Conservation (phyloP, 192 early-diverging fungal genomes). For the Coemansia umbellata region DNA sequence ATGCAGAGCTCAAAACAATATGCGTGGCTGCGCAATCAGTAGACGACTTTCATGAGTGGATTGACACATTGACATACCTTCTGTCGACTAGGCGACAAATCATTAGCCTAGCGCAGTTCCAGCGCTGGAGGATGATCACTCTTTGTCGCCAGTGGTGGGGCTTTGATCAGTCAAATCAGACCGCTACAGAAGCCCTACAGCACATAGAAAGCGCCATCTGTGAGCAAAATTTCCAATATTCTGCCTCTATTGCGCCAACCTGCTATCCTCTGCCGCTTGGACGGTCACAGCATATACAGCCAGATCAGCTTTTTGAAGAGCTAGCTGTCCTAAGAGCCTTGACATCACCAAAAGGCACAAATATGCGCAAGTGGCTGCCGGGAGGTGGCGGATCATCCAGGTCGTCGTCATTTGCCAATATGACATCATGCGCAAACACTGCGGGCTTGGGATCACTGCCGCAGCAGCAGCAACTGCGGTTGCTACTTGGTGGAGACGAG, state of each 20-base stretch:
- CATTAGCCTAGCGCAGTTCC: constrained; percentile 18
- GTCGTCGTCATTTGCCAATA: constrained; percentile 1
- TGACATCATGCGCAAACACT: not conserved
- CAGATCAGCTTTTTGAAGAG: not conserved
- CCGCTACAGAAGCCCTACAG: constrained; percentile 32
- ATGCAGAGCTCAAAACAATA: constrained; percentile 35
- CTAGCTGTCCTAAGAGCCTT: not conserved
- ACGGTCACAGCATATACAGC: not conserved
- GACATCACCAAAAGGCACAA: constrained; percentile 1
- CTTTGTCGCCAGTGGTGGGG: constrained; percentile 50
- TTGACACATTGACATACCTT: constrained; percentile 32
- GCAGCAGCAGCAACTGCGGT: constrained; percentile 3
- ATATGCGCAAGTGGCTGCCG: constrained; percentile 22
- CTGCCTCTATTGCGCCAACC: not conserved
- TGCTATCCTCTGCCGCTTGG: constrained; percentile 3
- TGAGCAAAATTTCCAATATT: not conserved
- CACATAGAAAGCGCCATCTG: constrained; percentile 17
- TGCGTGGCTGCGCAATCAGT: constrained; percentile 36
- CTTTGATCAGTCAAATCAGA: constrained; percentile 28
- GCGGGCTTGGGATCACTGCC: not conserved
- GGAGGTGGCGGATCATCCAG: constrained; percentile 9
- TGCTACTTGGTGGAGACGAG: constrained; percentile 13
- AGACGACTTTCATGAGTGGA: constrained; percentile 35
- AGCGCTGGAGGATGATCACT: constrained; percentile 43
- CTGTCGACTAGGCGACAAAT: constrained; percentile 33